Base-by-base conservation (phyloP, 2,329 filamentous ascomycete genomes). In the Epichloe coenophiala region DNA sequence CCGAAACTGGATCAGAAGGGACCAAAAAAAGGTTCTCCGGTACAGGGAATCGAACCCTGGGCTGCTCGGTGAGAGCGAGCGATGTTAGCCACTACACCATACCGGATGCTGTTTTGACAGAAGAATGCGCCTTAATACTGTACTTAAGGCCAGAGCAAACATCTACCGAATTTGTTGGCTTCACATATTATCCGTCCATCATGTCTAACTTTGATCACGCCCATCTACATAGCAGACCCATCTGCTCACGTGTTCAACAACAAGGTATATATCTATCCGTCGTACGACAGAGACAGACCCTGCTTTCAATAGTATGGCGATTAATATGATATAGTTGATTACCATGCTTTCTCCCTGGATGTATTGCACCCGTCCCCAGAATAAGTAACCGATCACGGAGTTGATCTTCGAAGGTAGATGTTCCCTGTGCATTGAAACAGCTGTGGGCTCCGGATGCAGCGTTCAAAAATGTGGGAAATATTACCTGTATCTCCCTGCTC, bases 361-460 rank as follows among this genome's bases (percentile, higher is more conserved):
- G 71, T 69, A 31, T 66, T 78, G 52, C 74, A 78, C 50, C 70
- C 73, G 1, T n/a, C 12, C 3, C 69, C 79, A 23, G 74, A 73
- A 53, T 70, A 72, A 17, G 83, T 88, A 2, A 81, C 74, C 19
- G 86, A 89, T 69, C 85, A 89, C 68, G 85, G 85, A 59, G 72
- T 85, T 46, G 84, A 76, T 13, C 76, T 91, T 40, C 73, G 72
- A 49, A 70, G 43, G 72, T 77, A 47, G 80, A 87, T 59, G 72
- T 90, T 35, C 23, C 84, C 33, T 90, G 86, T 86, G 85, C 81
- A 0, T 80, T 76, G 31, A 87, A 86, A 68, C 86, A 91, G 65
- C 75, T 89, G 47, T 90, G 86, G 86, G 86, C 86, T 0, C 86
- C 86, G 15, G 86, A 90, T 65, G 84, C 84, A 2, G 86, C 84